phyloP scores from a whole-genome alignment of 2,329 filamentous ascomycete species.

The Ophiocordyceps polyrhachis-furcata region DNA sequence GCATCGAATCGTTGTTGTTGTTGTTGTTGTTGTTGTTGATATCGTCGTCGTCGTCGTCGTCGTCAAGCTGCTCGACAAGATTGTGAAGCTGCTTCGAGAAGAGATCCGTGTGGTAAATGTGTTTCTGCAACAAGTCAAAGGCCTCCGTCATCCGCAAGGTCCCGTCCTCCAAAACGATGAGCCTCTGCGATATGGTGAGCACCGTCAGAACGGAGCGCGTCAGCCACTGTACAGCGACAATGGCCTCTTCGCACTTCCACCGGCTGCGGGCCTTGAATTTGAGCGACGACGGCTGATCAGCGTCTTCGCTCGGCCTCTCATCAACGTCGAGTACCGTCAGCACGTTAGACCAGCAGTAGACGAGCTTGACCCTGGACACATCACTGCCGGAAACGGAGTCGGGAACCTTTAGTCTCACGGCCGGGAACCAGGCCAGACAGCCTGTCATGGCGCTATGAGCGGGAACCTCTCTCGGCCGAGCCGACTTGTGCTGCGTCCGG shows the following conservation, averaged over 20 bases:
- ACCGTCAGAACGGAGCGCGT: conserved; percentile 83
- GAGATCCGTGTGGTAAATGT: conserved; percentile 79
- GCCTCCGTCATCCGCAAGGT: conserved; percentile 83
- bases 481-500: conserved; percentile 88
- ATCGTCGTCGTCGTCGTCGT: conserved; percentile 67
- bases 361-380: conserved; percentile 67
- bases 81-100: conserved; percentile 75
- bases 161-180: conserved; percentile 82
- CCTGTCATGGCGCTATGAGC: conserved; percentile 86
- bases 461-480: conserved; percentile 75
- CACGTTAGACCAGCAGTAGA: conserved; percentile 98
- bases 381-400: conserved; percentile 48
- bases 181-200: conserved; percentile 80
- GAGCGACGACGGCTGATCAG: conserved; percentile 60
- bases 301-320: conserved; percentile 47
- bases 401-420: conserved; percentile 71
- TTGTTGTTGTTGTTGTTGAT: conserved; percentile 75
- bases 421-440: conserved; percentile 92
- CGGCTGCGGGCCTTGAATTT: conserved; percentile 67
- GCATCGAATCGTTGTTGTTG: conserved; percentile 61
- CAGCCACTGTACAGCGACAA: conserved; percentile 93
- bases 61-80: conserved; percentile 75
- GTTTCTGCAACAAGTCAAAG: conserved; percentile 78
- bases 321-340: conserved; percentile 82
- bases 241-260: conserved; percentile 88